Base-by-base conservation (phyloP, 164 flowering plant species). In the Cinnamomum micranthum region DNA sequence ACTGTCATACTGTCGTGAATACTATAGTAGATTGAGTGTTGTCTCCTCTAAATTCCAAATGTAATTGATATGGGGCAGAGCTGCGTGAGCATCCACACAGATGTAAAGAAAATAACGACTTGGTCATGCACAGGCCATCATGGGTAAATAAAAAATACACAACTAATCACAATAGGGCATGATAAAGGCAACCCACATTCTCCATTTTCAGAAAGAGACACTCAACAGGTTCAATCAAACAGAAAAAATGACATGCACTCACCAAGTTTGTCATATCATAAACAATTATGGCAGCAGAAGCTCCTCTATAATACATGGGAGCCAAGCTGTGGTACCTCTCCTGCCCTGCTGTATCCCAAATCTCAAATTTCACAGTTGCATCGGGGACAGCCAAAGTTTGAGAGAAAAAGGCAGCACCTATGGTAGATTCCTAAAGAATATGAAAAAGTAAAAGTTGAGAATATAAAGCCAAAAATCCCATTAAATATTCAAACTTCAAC, bases 261-360 rank as follows among this genome's bases (percentile, higher is more conserved):
- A 88, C 92, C 80, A 24, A 23, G 78, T 78, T 83, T 13, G 91
- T 77, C 69, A 88, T 85, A 79, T 89, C 93, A 72, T 86, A 89
- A 6, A 89, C 91, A 65, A 89, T 77, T 5, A 89, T 77, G 4
- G 93, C 93, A 9, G 91, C 93, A 19, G 90, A 90, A 17, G 93
- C 90, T 31, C 91, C 89, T 50, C 91, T 77, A 51, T 89, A 89
- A 75, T 87, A 88, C 92, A 89, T 89, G 20, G 92, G 92, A 55
- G 92, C 91, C 81, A 89, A 78, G 79, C 88, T 85, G 71, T 87
- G 89, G 73, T 87, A 89, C 68, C 92, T 73, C 69, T 89, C 92
- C 73, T 89, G 92, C 31, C 91, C 92, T 27, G 91, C 92, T 23
- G 92, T 89, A 74, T 89, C 92, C 92, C 91, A 89, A 31, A 89